Base-by-base conservation (phyloP, 2,329 filamentous ascomycete species). In the Trichoderma sp. region DNA sequence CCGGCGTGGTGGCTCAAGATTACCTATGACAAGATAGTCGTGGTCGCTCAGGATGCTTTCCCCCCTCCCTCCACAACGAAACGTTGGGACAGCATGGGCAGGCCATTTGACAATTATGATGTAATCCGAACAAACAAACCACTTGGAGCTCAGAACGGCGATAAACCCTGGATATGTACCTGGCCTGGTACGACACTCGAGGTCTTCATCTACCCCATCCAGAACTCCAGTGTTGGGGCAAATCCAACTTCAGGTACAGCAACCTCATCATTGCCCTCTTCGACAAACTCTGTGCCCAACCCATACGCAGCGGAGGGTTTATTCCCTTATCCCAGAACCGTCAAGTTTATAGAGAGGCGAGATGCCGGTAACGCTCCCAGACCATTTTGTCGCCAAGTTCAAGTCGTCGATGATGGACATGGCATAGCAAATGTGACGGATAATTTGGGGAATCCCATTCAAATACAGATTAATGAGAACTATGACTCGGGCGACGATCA, bases 171-270 rank as follows among this genome's bases (percentile, higher is more conserved):
- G 87, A 81, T 89, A 27, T 89, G 87, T 74, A 84, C 80, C 2
- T 89, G 87, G 87, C 84, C 86, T 2, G 80, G 83, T 33, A 88
- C 86, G 0, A 79, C 82, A 3, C 79, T 89, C 5, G 86, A 89
- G 63, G 76, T 88, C 4, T 87, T 88, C 72, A 85, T 89, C 52
- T 89, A 88, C 71, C 81, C 86, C 0, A 78, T 79, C 29, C 84
- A 88, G 72, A 87, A 85, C 72, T 82, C 80, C 65, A 86, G 82
- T 72, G 76, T 76, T 8, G 57, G 68, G 8, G 68, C 72, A 21
- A n/a, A 29, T 2, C 55, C 64, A 10, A 67, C 55, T 19, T 35
- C 64, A 29, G 13, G 8, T 14, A 14, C 57, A 7, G 66, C 43
- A 16, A 7, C 40, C 6, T 43, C 40, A 8, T 43, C 40, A 43